Evolutionary conservation across 108 stramenopile species (phyloP), one percentile per base, ranked within the genome.

Genomic region (Nitzschia palea): DNA sequence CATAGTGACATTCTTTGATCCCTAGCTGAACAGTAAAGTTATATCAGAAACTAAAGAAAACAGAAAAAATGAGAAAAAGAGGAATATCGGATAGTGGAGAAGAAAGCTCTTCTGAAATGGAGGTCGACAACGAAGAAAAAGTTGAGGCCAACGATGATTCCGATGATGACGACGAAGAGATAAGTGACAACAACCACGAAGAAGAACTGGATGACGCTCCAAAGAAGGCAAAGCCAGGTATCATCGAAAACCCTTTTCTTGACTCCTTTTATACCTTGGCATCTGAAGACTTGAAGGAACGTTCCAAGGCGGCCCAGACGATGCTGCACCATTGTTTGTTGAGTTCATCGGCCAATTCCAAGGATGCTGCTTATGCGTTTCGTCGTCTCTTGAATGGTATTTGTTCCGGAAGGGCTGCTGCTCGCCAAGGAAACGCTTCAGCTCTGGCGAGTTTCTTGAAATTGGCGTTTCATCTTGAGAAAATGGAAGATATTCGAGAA

Each of bases 351-450:
- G 74, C 80, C 44, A 90, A 89, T 54, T 47, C 66, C 22, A 86
- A 85, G 48, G 93, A 94, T 76, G 89, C 89, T 2, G 69, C 86
- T 0, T 94, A 94, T 62, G 88, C 89, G 22, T 73, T 94, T 23
- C 75, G 80, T 28, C 86, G 93, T 32, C 70, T 94, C 27, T 70
- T 94, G 61, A 89, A 90, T 62, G 93, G 89, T 40, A 30, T 94
- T 4, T 94, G 88, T 48, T 83, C 85, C 47, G 93, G 93, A 15
- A 77, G 93, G 35, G 93, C 93, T 15, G 84, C 84, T 8, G 88
- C 89, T 55, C 82, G 93, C 52, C 89, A 94, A 70, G 93, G 92
- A 50, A 89, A 82, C 64, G 93, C 93, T 42, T 87, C 88, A 37
- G 80, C 83, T n/a, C 61, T 94, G 42, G 76, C 89, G 5, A 72